A percentile compares a stretch with the other conserved stretches of the same genome.
These are phyloP conservation scores for Striga asiatica DNA, from an alignment of 257 asterid species.

Conservation along the genomic window DNA sequence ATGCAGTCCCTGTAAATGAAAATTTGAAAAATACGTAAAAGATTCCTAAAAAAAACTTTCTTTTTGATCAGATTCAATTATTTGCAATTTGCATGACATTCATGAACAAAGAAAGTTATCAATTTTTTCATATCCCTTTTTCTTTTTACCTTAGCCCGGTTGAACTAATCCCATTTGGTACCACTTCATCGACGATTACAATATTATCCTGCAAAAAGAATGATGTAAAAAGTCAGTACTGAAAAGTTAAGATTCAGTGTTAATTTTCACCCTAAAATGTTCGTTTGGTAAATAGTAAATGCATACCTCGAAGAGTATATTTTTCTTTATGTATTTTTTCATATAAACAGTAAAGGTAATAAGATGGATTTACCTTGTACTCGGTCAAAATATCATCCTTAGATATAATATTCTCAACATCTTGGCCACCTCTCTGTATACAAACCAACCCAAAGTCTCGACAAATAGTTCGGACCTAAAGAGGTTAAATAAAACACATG, in stretches of 20 bases:
- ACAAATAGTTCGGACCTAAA: conserved; percentile 59
- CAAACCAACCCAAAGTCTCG: conserved; percentile 85
- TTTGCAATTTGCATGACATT: too few species aligned
- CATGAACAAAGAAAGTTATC: too few species aligned
- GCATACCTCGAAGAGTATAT: too few species aligned
- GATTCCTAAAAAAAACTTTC: too few species aligned
- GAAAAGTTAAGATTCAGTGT: too few species aligned
- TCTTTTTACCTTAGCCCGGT: conserved; percentile 45
- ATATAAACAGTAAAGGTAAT: too few species aligned
- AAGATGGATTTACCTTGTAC: conserved; percentile 72
- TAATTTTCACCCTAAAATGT: too few species aligned
- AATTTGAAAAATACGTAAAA: conserved; percentile 5
- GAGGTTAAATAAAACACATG: not conserved
- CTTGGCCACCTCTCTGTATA: conserved; percentile 63
- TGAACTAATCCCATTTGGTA: conserved; percentile 65
- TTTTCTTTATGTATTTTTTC: too few species aligned
- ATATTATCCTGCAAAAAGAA: conserved; percentile 42
- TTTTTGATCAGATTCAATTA: too few species aligned
- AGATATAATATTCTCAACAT: conserved; percentile 50
- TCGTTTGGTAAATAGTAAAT: too few species aligned
- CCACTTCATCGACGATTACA: conserved; percentile 51
- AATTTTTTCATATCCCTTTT: too few species aligned
- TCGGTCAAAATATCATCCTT: conserved; percentile 51
- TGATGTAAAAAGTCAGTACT: too few species aligned
- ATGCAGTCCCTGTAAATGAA: conserved; percentile 45